A percentile compares a stretch with the other conserved stretches of the same genome.
phyloP scores from a whole-genome alignment of 257 asterid genomes.

The Linaria vulgaris region DNA sequence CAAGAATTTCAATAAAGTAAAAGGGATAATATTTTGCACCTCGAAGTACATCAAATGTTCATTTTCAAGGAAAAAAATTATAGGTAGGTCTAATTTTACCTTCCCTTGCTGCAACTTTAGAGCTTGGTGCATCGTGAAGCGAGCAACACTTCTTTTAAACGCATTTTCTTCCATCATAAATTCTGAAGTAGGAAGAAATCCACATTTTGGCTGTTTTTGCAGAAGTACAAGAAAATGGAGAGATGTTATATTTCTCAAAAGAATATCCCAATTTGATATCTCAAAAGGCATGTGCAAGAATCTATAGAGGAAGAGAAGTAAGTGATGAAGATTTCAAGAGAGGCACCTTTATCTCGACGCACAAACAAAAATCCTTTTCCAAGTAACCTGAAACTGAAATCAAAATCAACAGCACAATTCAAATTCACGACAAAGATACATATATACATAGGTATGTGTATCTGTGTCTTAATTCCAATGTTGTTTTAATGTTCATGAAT shows the following conservation, averaged over 20 bases:
- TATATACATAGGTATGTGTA: no score
- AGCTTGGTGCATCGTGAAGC: slow-evolving; percentile 91
- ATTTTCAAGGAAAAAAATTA: no score
- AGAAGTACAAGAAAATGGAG: no score
- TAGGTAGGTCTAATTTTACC: slow-evolving; percentile 33
- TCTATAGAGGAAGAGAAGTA: slow-evolving; percentile 21
- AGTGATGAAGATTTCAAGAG: slow-evolving; percentile 9
- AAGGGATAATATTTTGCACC: no score
- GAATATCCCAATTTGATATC: no score
- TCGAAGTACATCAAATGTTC: no score
- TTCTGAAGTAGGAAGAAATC: slow-evolving; percentile 77
- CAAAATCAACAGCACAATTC: no score
- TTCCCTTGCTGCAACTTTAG: slow-evolving; percentile 66
- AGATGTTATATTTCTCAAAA: no score
- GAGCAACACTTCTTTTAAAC: slow-evolving; percentile 61
- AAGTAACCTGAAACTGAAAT: slow-evolving; percentile 44
- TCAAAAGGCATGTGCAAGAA: slow-evolving; percentile 11
- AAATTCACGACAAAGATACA: no score
- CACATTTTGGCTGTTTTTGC: slow-evolving; percentile 79
- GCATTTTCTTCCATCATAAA: slow-evolving; percentile 69
- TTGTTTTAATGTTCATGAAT: no score
- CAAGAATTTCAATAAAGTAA: no score
- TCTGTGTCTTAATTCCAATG: no score
- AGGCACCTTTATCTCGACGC: slow-evolving; percentile 91
- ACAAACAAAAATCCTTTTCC: slow-evolving; percentile 51